These are phyloP conservation scores for Nannochloris sp. DNA, from an alignment of 139 green algal genomes.

Conservation along the genomic window DNA sequence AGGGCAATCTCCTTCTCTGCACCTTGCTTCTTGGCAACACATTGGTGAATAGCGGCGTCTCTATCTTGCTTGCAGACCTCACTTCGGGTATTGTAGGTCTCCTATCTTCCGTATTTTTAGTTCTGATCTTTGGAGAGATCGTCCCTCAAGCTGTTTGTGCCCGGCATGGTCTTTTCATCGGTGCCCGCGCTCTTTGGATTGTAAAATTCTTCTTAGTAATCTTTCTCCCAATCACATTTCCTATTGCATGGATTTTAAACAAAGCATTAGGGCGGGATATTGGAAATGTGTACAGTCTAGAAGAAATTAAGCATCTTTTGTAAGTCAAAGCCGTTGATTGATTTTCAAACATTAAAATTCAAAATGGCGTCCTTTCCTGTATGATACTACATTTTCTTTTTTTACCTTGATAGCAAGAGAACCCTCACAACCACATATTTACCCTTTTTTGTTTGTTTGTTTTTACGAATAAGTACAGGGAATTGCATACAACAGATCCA, in stretches of 20 bases:
- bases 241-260: conserved; percentile 74
- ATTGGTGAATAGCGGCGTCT: conserved; percentile 38
- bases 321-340: no score
- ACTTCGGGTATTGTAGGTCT: conserved; percentile 38
- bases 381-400: no score
- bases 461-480: conserved; percentile 71
- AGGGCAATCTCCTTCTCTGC: conserved; percentile 40
- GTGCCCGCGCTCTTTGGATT: conserved; percentile 63
- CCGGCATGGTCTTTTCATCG: conserved; percentile 70
- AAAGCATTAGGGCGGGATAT: conserved; percentile 52
- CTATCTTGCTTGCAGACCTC: conserved; percentile 53
- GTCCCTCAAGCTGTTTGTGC: conserved; percentile 63
- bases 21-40: conserved; percentile 49
- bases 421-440: no score
- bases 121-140: conserved; percentile 55
- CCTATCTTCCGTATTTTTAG: conserved; percentile 27
- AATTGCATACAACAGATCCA: conserved; percentile 52
- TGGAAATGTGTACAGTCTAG: conserved; percentile 4
- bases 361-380: no score
- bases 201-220: conserved; percentile 60
- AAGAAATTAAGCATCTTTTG: conserved; percentile 6
- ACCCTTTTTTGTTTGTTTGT: conserved; percentile 39
- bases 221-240: conserved; percentile 44
- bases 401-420: no score
- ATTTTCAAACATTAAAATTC: no score